Conservation (phyloP, 2,329 filamentous ascomycete species). For the Mycosphaerella arachidis region DNA sequence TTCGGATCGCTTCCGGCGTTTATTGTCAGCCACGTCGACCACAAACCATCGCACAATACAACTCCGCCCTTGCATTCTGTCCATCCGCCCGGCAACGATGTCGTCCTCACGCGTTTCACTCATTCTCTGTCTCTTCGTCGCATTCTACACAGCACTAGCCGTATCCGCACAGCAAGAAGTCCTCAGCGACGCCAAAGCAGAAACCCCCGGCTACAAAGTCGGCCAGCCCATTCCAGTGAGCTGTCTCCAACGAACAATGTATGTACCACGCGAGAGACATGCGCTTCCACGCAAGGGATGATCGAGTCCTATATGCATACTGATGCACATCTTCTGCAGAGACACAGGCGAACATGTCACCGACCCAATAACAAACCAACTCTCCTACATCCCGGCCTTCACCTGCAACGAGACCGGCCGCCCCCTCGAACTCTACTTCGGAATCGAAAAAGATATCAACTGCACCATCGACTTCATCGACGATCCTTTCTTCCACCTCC, state of each 20-base stretch:
- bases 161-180: slow-evolving; percentile 41
- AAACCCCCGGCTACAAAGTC: slow-evolving; percentile 40
- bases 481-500: slow-evolving; percentile 79
- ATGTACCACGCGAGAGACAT: slow-evolving; percentile 21
- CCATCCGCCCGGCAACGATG: slow-evolving; percentile 9
- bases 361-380: slow-evolving; percentile 65
- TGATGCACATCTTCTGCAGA: slow-evolving; percentile 40
- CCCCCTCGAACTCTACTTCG: slow-evolving; percentile 82
- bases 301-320: not conserved
- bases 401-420: slow-evolving; percentile 80
- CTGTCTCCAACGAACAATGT: slow-evolving; percentile 52
- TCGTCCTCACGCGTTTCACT: slow-evolving; percentile 25
- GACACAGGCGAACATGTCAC: slow-evolving; percentile 88
- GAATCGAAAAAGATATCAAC: slow-evolving; percentile 73
- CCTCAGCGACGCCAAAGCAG: slow-evolving; percentile 29
- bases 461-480: slow-evolving; percentile 74
- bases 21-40: not conserved
- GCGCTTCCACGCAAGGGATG: slow-evolving; percentile 3
- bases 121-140: slow-evolving; percentile 26
- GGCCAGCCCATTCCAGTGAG: slow-evolving; percentile 49
- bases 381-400: slow-evolving; percentile 89
- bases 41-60: not conserved
- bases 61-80: not conserved
- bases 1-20: not conserved
- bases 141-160: slow-evolving; percentile 35